Conservation (phyloP, 805 yeast genomes). For the Nakazawaea ernobii region DNA sequence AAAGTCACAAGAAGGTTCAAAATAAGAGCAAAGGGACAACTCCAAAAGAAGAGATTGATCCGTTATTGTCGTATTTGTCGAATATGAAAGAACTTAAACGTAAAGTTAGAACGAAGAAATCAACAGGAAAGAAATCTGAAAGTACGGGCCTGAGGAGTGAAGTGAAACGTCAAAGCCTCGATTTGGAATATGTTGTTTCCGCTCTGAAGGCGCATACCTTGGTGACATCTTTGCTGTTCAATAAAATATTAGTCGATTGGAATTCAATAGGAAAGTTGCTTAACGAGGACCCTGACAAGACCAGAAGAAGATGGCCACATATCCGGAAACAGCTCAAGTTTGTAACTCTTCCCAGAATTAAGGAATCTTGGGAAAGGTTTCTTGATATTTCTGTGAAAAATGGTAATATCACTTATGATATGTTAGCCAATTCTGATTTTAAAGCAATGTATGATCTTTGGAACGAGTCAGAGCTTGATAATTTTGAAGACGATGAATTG, state of each 20-base stretch:
- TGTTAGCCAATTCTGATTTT: constrained; percentile 47
- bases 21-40: neutral
- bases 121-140: neutral
- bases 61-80: constrained; percentile 6
- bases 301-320: constrained; percentile 3
- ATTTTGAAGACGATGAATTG: constrained; percentile 15
- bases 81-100: neutral
- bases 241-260: constrained; percentile 57
- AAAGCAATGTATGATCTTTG: constrained; percentile 55
- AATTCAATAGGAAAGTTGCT: constrained; percentile 47
- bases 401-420: constrained; percentile 43
- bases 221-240: constrained; percentile 49
- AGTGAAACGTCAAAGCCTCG: neutral
- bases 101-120: constrained; percentile 10
- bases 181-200: constrained; percentile 34
- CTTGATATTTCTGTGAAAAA: constrained; percentile 53
- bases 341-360: constrained; percentile 47
- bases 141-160: constrained; percentile 9
- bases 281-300: constrained; percentile 19
- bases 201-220: constrained; percentile 64
- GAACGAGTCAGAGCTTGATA: constrained; percentile 45
- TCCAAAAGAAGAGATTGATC: constrained; percentile 4
- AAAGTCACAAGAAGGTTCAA: neutral
- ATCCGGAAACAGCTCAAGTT: constrained; percentile 38
- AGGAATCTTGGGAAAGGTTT: constrained; percentile 60